These are phyloP conservation scores for Leishmania mexicana DNA, from an alignment of 208 protist species.

Conservation along the genomic window DNA sequence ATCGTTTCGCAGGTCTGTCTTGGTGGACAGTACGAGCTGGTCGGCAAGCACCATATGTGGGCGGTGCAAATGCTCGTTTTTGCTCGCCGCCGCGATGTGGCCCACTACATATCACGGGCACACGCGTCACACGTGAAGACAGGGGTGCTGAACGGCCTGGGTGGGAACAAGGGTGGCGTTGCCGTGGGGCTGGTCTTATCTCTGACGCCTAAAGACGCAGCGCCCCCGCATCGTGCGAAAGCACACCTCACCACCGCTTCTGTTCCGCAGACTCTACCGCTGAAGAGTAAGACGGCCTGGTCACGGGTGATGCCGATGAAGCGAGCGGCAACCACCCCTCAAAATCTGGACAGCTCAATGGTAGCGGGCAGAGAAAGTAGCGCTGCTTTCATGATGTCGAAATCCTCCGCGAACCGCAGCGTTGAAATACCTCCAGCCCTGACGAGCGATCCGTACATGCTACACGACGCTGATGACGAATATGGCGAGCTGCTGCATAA, in stretches of 20 bases:
- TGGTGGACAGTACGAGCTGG: slow-evolving; percentile 53
- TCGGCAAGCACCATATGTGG: slow-evolving; percentile 65
- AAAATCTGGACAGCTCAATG: not conserved
- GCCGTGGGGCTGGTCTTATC: slow-evolving; percentile 74
- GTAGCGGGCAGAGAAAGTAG: too few species aligned
- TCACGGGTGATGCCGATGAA: not conserved
- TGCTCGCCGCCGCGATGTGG: slow-evolving; percentile 66
- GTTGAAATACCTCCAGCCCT: not conserved
- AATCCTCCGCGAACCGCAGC: not conserved
- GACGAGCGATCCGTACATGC: not conserved
- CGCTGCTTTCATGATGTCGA: not conserved
- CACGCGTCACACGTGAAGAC: slow-evolving; percentile 58
- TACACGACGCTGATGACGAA: slow-evolving; percentile 13
- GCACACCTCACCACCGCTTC: not conserved
- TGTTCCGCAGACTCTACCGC: too few species aligned
- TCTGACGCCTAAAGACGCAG: slow-evolving; percentile 30
- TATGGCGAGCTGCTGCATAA: not conserved
- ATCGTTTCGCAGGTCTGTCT: slow-evolving; percentile 51
- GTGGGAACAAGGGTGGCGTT: slow-evolving; percentile 95
- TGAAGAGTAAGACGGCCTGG: not conserved
- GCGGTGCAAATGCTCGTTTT: slow-evolving; percentile 88
- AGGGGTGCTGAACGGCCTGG: slow-evolving; percentile 52
- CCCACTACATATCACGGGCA: slow-evolving; percentile 51
- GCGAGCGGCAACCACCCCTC: too few species aligned
- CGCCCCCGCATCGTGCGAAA: slow-evolving; percentile 2